These are phyloP conservation scores for Pseudisothecium myosuroides DNA, from an alignment of 225 moss, liverwort and hornwort genomes.

Conservation along the genomic window DNA sequence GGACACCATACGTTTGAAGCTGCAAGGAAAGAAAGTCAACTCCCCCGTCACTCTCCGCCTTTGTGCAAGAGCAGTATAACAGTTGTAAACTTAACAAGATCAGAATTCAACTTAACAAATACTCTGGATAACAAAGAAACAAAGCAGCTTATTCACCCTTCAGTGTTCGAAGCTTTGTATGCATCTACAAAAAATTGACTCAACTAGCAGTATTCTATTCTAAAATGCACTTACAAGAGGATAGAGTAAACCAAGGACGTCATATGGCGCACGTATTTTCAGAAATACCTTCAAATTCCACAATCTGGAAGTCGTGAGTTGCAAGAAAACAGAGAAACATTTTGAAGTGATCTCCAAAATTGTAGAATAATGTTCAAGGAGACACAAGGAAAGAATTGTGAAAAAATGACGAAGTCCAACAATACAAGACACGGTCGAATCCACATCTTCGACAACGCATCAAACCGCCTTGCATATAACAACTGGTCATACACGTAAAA, in stretches of 20 bases:
- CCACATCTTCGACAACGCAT: background rate
- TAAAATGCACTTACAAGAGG: constrained; percentile 32
- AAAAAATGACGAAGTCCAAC: background rate
- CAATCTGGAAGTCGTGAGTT: background rate
- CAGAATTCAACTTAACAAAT: background rate
- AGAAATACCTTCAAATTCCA: constrained; percentile 14
- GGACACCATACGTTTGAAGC: constrained; percentile 37
- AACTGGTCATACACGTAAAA: background rate
- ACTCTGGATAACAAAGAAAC: background rate
- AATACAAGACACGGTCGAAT: background rate
- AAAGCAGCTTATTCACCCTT: background rate
- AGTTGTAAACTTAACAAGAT: background rate
- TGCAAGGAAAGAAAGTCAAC: constrained; percentile 2
- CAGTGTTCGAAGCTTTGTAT: background rate
- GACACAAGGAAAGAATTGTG: background rate
- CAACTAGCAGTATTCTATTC: background rate
- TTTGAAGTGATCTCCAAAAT: background rate
- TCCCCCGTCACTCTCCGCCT: background rate
- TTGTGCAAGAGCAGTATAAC: background rate
- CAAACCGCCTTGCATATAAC: background rate
- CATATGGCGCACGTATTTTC: constrained; percentile 32
- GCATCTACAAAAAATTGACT: background rate
- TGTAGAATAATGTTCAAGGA: background rate
- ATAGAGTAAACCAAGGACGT: constrained; percentile 47
- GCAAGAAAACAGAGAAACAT: background rate